These are phyloP conservation scores for Phytophthora lateralis DNA, from an alignment of 352 stramenopile genomes.

Conservation along the genomic window DNA sequence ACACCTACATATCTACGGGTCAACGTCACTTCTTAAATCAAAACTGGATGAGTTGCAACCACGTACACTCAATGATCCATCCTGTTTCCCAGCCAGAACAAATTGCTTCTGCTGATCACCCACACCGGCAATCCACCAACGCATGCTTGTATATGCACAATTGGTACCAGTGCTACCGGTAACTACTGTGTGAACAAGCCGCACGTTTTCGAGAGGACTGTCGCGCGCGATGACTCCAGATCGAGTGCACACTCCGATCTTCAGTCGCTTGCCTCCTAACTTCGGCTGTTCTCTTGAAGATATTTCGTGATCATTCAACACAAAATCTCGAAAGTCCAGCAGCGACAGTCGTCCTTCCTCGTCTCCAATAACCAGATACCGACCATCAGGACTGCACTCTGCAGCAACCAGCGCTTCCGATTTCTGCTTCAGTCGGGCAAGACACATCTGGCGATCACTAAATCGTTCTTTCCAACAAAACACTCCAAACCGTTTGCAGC, in stretches of 20 bases:
- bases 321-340: conserved; percentile 40
- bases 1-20: conserved; percentile 16
- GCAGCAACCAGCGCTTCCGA: conserved; percentile 16
- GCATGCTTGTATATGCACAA: conserved; percentile 29
- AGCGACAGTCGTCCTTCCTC: conserved; percentile 32
- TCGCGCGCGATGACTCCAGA: conserved; percentile 40
- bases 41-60: background rate
- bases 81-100: conserved; percentile 40
- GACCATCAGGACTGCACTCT: conserved; percentile 36
- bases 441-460: conserved; percentile 49
- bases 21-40: background rate
- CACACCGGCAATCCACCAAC: conserved; percentile 31
- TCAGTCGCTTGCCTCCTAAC: conserved; percentile 34
- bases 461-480: conserved; percentile 67
- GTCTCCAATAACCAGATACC: conserved; percentile 40
- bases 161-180: background rate
- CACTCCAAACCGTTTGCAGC: conserved; percentile 34
- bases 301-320: conserved; percentile 12
- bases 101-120: conserved; percentile 29
- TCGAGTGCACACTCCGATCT: conserved; percentile 28
- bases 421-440: conserved; percentile 35
- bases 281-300: background rate
- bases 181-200: conserved; percentile 30
- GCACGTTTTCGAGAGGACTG: conserved; percentile 42
- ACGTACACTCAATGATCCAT: conserved; percentile 48